phyloP scores from a whole-genome alignment of 1,139 yeast genomes.

The Saccharomycopsis crataegensis region DNA sequence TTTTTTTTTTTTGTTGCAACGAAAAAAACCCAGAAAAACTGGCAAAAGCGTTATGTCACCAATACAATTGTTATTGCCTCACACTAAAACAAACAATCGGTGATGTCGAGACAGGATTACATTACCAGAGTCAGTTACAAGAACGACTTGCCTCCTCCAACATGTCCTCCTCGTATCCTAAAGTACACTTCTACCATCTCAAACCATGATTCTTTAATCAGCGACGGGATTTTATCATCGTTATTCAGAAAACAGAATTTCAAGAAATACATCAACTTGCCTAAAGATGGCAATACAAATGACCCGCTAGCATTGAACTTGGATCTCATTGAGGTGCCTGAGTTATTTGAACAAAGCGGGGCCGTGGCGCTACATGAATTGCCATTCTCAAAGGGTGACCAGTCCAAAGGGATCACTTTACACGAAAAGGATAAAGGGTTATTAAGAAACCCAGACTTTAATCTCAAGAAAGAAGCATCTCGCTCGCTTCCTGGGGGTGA shows the following conservation, averaged over 20 bases:
- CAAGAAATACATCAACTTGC: constrained; percentile 46
- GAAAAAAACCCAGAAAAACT: too few relatives aligned
- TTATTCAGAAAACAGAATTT: constrained; percentile 74
- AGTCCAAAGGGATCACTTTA: constrained; percentile 33
- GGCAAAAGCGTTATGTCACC: too few relatives aligned
- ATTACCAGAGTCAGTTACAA: constrained; percentile 81
- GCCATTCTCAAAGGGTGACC: constrained; percentile 14
- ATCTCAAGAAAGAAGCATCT: constrained; percentile 33
- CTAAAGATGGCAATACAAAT: constrained; percentile 65
- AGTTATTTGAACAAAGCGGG: constrained; percentile 59
- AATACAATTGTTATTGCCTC: too few relatives aligned
- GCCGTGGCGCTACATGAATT: constrained; percentile 37
- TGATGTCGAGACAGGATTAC: constrained; percentile 70
- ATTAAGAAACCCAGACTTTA: constrained; percentile 59
- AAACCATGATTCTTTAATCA: constrained; percentile 39
- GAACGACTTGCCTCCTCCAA: constrained; percentile 89
- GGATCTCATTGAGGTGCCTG: constrained; percentile 62
- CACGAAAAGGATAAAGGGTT: constrained; percentile 74
- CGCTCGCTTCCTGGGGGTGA: constrained; percentile 38
- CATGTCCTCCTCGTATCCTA: constrained; percentile 80
- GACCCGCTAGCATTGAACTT: constrained; percentile 43
- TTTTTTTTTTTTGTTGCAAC: too few relatives aligned
- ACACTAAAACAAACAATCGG: neutral
- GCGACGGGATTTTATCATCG: constrained; percentile 62
- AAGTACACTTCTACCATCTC: constrained; percentile 41